Base-by-base conservation (phyloP, 2,329 filamentous ascomycete species). In the Biscogniauxia mediterranea region DNA sequence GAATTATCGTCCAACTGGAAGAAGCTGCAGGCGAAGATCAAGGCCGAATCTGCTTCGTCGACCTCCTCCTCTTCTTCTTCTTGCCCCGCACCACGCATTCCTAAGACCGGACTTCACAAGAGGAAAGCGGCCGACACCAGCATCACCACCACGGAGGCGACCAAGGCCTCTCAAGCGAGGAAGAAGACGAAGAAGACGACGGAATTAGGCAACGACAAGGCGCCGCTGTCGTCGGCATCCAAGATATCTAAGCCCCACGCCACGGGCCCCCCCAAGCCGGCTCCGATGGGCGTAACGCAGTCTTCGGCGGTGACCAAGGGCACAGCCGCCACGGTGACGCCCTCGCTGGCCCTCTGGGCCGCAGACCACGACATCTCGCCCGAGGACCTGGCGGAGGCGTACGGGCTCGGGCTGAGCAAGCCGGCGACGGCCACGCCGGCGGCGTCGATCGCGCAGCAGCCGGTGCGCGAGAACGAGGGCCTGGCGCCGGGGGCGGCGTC, bases 1-100 rank as follows among this genome's bases (percentile, higher is more conserved):
- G 79, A 78, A 68, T 76, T 89, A 38, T 89, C 86, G 13, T 86
- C 84, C 58, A 93, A 93, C 73, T 93, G 90, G 90, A 92, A 92
- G 77, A 89, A 85, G 77, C 81, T 93, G 58, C 89, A 92, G 77
- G 83, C 84, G 66, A 83, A 83, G 69, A 77, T 86, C 68, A 81
- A 84, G 70, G 73, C 79, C 50, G 79, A 82, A 61, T 74, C 78
- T 26, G 62, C 75, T n/a, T 69, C 75, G 17, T 69, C 66, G 49
- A 60, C 64, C 25, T 52, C 68, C 21, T 51, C 62, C 8, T 52
- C 64, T 20, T 51, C 21, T 23, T 5, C 2, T 5, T 23, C 23
- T 23, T 23, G 23, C 23, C 23, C 23, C 23, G 23, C 23, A 23
- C 23, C 23, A 23, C 23, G 23, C 56, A 55, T 58, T 21, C 19